phyloP scores from a whole-genome alignment of 1,139 yeast species.

The Blastobotrys arbuscula region DNA sequence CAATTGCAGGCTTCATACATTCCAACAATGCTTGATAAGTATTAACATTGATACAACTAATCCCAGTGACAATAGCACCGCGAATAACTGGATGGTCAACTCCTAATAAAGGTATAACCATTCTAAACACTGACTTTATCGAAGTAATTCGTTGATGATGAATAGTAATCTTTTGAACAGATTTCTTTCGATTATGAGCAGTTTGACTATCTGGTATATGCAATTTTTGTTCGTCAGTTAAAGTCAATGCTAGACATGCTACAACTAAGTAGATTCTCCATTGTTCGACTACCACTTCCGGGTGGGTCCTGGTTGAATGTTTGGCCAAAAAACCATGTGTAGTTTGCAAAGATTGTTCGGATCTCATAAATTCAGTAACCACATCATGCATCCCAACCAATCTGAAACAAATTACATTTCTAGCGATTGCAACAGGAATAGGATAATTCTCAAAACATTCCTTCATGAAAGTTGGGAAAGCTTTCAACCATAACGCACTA shows the following conservation, averaged over 20 bases:
- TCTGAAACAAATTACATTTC: constrained; percentile 87
- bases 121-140: constrained; percentile 80
- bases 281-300: constrained; percentile 74
- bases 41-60: constrained; percentile 85
- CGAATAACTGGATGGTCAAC: constrained; percentile 67
- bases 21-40: constrained; percentile 80
- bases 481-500: constrained; percentile 88
- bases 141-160: constrained; percentile 92
- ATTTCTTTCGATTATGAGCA: constrained; percentile 59
- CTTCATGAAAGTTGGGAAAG: constrained; percentile 70
- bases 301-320: constrained; percentile 43
- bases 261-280: constrained; percentile 87
- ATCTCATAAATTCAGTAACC: constrained; percentile 58
- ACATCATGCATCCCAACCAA: constrained; percentile 86
- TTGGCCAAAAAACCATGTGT: constrained; percentile 17
- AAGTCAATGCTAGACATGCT: constrained; percentile 87
- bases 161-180: constrained; percentile 60
- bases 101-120: constrained; percentile 77
- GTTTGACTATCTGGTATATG: constrained; percentile 47
- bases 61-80: constrained; percentile 81
- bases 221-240: constrained; percentile 76
- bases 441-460: constrained; percentile 80
- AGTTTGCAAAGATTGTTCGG: constrained; percentile 22
- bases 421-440: constrained; percentile 86
- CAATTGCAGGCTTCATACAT: constrained; percentile 59